phyloP scores from a whole-genome alignment of 1,284 basidiomycete genomes.

The Trichosporon faecale region DNA sequence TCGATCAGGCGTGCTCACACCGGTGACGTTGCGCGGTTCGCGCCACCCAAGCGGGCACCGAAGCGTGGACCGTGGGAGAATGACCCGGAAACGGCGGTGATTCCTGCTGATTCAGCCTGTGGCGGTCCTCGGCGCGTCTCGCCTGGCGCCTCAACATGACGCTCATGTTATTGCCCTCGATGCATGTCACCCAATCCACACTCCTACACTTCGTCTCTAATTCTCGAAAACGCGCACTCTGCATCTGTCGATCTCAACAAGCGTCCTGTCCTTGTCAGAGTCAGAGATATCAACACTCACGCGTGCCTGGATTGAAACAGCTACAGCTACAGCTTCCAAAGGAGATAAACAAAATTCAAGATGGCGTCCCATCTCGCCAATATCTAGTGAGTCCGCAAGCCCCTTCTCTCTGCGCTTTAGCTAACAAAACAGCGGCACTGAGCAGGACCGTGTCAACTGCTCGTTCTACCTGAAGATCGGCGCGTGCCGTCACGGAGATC shows the following conservation, averaged over 20 bases:
- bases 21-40: conserved; percentile 13
- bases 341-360: conserved; percentile 14
- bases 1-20: background rate
- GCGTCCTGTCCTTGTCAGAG: conserved; percentile 1
- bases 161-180: background rate
- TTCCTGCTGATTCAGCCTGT: conserved; percentile 20
- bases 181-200: conserved; percentile 23
- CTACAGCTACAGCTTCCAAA: conserved; percentile 1
- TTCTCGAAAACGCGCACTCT: background rate
- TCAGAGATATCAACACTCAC: conserved; percentile 12
- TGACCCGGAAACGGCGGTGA: conserved; percentile 13
- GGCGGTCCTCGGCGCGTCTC: conserved; percentile 5
- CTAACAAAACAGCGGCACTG: conserved; percentile 47
- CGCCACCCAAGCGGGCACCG: background rate
- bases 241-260: conserved; percentile 6
- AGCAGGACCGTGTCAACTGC: conserved; percentile 53
- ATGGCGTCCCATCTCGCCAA: conserved; percentile 52
- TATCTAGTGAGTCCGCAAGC: conserved; percentile 46
- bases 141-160: background rate
- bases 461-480: conserved; percentile 54
- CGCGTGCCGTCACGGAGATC: conserved; percentile 51
- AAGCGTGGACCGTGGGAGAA: conserved; percentile 18
- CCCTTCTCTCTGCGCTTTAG: background rate
- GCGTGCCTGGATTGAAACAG: conserved; percentile 10
- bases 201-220: conserved; percentile 16